Evolutionary conservation across 139 green algal genomes (phyloP).

Genomic region (Coelastrella sp.): DNA sequence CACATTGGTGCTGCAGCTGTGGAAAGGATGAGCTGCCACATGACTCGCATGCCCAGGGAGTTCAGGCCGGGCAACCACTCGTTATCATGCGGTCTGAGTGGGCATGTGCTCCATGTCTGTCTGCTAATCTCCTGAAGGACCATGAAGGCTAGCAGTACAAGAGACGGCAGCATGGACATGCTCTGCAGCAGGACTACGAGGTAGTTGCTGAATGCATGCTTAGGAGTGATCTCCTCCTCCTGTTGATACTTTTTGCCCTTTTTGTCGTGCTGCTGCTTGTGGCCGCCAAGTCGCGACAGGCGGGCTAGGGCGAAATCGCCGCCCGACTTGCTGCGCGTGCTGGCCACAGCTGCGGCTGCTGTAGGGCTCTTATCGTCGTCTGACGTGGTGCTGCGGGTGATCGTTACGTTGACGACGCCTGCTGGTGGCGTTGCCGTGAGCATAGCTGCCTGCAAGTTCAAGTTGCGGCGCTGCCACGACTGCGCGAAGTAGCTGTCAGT

Average conservation of each 20-base stretch:
- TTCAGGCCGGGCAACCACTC: conserved; percentile 44
- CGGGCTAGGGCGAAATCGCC: background rate
- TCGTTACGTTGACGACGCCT: background rate
- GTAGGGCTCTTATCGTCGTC: background rate
- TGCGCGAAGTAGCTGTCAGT: conserved; percentile 38
- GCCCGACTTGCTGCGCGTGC: background rate
- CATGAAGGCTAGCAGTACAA: conserved; percentile 45
- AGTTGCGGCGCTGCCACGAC: conserved; percentile 38
- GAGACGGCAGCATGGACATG: conserved; percentile 40
- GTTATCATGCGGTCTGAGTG: conserved; percentile 19
- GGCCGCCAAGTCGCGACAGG: background rate
- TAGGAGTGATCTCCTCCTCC: background rate
- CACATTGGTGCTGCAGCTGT: conserved; percentile 42
- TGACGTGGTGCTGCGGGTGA: background rate
- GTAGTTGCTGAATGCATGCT: conserved; percentile 42
- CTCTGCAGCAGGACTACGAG: conserved; percentile 47
- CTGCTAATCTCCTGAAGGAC: conserved; percentile 46
- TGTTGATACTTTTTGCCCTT: conserved; percentile 7
- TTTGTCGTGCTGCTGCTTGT: conserved; percentile 9
- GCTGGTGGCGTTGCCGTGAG: conserved; percentile 6
- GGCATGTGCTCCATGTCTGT: conserved; percentile 43
- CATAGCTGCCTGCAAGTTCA: conserved; percentile 36
- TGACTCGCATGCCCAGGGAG: conserved; percentile 27
- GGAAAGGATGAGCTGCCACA: conserved; percentile 40
- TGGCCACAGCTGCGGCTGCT: background rate